Evolutionary conservation across 768 basidiomycete genomes (phyloP), one percentile per base, ranked within the genome.

Genomic region (Pleurotus ostreatus): DNA sequence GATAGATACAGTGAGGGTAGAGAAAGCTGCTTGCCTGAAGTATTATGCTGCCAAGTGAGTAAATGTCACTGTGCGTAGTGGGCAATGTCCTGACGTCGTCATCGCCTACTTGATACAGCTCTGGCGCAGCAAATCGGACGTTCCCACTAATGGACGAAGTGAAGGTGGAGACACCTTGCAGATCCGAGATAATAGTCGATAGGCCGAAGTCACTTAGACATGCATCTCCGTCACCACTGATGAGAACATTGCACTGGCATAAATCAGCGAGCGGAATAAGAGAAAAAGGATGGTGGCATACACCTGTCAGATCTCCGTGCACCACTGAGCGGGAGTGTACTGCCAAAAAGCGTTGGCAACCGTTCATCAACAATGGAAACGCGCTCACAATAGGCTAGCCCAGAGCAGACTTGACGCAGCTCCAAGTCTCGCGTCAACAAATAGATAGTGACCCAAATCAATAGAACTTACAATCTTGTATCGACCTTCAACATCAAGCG

Each of bases 161-260:
- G 58, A 64, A 46, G 52, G 68, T 70, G 5, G 63, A 63, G 5
- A 54, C 57, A 1, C 59, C 56, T 23, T 61, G 55, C 15, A 63
- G 45, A 15, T 61, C 61, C 3, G 58, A 62, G 18, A 66, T 58
- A 20, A 73, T 60, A 9, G 60, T 61, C 13, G 70, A 69, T 9
- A 76, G 62, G 8, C 74, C 74, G 20, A 73, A 74, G 61, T 74
- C 75, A 16, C 66, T 66, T 8, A 75, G 63, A 46, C 65, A 66
- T 0, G 69, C 70, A 34, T 63, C 65, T 20, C 64, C 63, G 3
- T 66, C 60, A 5, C 66, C 61, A 52, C 72, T 64, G 49, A 75
- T 68, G 18, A 76, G 63, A 6, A 76, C 59, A 56, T 76, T 74
- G 2, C 62, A 66, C 74, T 73, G 45, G 6, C 44, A 34, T 34